Base-by-base conservation (phyloP, 495 filamentous ascomycete species). In the Thermochaetoides thermophila region DNA sequence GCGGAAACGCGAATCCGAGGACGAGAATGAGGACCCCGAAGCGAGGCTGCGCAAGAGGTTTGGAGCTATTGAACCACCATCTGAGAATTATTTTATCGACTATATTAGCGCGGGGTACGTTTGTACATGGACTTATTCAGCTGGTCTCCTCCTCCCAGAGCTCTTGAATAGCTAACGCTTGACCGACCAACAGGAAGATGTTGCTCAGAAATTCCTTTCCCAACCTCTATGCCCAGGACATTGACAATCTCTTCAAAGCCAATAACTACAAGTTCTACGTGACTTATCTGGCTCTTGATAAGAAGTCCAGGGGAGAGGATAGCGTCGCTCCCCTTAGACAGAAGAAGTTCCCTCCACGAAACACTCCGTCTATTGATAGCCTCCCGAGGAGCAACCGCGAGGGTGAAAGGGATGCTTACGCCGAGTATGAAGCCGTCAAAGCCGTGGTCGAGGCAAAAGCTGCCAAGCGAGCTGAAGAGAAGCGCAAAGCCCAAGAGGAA, bases 401-500 rank as follows among this genome's bases (percentile, higher is more conserved):
- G 11, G 41, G 17, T 2, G 39, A 50, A 11, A 42, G 34, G 37
- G 43, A 45, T 14, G 59, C 56, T 1, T 14, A 53, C 4, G 35
- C 16, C 3, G 58, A 62, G 18, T 45, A 53, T 18, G 20, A 27
- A 7, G 49, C 45, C 5, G 57, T 50, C 5, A 35, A 40, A 14
- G 35, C 38, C 4, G 3, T 48, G n/a, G 44, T 31, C 6, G 16
- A 39, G 15, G 33, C 31, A 2, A 48, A 39, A 14, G 32, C 45
- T 11, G 38, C 34, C 4, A 39, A 47, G 21, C 23, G 21, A 5
- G 35, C 21, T 13, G 58, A 55, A 10, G 52, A 52, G 17, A 44
- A 61, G 29, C 44, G n/a, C n/a, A n/a, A n/a, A 5, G 35, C 21
- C 14, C 57, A 55, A 11, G 52, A 52, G 17, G 44, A 60, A 27